Evolutionary conservation across 2,329 filamentous ascomycete genomes (phyloP).

Genomic region (Xylariaceae sp.): DNA sequence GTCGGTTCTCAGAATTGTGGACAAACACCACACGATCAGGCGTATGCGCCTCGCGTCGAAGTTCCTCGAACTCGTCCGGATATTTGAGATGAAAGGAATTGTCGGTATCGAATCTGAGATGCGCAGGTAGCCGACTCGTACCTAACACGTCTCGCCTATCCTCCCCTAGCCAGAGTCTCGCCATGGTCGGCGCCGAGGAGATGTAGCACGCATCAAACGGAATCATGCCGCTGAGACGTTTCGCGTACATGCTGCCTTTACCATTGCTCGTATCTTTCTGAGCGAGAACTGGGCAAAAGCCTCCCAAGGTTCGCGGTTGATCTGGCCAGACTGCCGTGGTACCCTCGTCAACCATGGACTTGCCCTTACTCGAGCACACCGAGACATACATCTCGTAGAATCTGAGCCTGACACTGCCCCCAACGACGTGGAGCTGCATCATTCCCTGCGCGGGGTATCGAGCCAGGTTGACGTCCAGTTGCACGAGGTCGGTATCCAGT

Average conservation of each 20-base stretch:
- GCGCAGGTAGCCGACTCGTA: conserved; percentile 36
- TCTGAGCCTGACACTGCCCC: conserved; percentile 15
- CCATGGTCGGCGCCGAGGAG: conserved; percentile 36
- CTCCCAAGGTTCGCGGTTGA: conserved; percentile 25
- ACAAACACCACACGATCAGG: conserved; percentile 30
- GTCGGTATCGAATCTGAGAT: conserved; percentile 26
- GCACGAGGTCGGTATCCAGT: conserved; percentile 32
- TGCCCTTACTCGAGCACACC: conserved; percentile 25
- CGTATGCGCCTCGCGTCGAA: conserved; percentile 20
- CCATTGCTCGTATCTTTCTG: conserved; percentile 2
- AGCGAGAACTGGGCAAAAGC: conserved; percentile 30
- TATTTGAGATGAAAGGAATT: conserved; percentile 22
- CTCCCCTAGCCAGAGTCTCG: conserved; percentile 38
- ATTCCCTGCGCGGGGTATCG: conserved; percentile 36
- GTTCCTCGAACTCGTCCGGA: conserved; percentile 18
- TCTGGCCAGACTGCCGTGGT: conserved; percentile 24
- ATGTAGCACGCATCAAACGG: conserved; percentile 41
- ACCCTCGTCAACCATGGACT: conserved; percentile 29
- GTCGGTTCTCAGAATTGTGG: conserved; percentile 16
- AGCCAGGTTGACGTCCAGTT: conserved; percentile 32
- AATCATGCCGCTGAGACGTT: conserved; percentile 38
- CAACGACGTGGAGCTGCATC: conserved; percentile 21
- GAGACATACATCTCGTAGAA: conserved; percentile 36
- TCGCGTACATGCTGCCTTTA: conserved; percentile 12
- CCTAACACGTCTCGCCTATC: conserved; percentile 42